Evolutionary conservation across 2,329 filamentous ascomycete genomes (phyloP).

Genomic region (Aspergillus sp.): DNA sequence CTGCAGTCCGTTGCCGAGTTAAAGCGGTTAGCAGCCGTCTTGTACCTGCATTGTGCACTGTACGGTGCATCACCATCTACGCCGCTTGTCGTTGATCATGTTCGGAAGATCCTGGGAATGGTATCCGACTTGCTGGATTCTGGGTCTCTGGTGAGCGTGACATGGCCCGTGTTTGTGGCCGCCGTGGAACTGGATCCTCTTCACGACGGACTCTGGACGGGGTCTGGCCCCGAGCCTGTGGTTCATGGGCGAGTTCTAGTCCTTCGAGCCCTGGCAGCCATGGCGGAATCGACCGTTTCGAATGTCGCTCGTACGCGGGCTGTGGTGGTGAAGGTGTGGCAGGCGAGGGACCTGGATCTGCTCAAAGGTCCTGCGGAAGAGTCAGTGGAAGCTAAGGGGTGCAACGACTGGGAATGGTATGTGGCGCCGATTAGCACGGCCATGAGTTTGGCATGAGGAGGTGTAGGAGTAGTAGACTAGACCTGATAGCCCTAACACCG

Average conservation of each 20-base stretch:
- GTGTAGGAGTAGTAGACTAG: no score
- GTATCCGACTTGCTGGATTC: conserved; percentile 26
- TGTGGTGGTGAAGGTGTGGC: conserved; percentile 42
- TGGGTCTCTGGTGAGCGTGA: conserved; percentile 25
- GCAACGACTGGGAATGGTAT: conserved; percentile 36
- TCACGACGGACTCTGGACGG: conserved; percentile 28
- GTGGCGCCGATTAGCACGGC: conserved; percentile 34
- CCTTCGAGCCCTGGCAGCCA: conserved; percentile 30
- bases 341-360: conserved; percentile 32
- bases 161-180: conserved; percentile 38
- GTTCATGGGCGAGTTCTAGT: conserved; percentile 31
- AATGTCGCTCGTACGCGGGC: conserved; percentile 38
- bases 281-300: conserved; percentile 33
- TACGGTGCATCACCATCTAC: conserved; percentile 35
- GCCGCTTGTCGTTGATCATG: conserved; percentile 21
- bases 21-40: conserved; percentile 35
- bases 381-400: conserved; percentile 10
- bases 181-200: conserved; percentile 34
- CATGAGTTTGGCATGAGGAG: conserved; percentile 33
- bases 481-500: no score
- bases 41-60: conserved; percentile 40
- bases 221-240: conserved; percentile 9
- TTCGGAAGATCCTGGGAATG: conserved; percentile 27
- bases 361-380: conserved; percentile 13
- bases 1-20: conserved; percentile 32